Evolutionary conservation across 106 monocot genomes (phyloP), one percentile per base, ranked within the genome.

Genomic region (Platanthera zijinensis): DNA sequence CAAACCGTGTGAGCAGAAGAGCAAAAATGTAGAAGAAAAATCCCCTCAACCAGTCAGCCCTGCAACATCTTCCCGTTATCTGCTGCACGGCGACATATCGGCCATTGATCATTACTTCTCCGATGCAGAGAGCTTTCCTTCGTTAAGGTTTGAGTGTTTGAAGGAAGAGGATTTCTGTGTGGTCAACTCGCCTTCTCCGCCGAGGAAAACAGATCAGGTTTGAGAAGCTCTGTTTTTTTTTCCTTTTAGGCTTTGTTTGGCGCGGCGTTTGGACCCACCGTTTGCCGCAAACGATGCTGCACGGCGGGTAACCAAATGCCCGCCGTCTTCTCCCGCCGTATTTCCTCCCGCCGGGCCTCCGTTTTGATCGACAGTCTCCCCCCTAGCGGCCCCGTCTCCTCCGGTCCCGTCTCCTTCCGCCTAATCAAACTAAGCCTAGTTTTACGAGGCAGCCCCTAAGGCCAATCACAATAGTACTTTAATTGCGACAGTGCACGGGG

Each of bases 41-140:
- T 30, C 66, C 25, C 50, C 53, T 8, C 13, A 59, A 21, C 18
- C 48, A 11, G 8, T 50, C 21, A 80, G 80, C 68, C 80, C 80
- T n/a, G 80, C 80, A 0, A 75, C 52, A 22, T 80, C 80, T 30
- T 74, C 52, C 10, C 52, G 80, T 0, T 75, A 75, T 19, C 74
- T 80, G 7, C 39, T 80, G 52, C 25, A 73, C 9, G 30, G 10
- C 15, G 30, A n/a, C 2, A 22, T 30, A 2, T 12, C 74, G 10
- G 7, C 12, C 11, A 51, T 19, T 62, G 28, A 63, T 10, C 67
- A 67, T 11, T 39, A 67, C 7, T 67, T 75, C 49, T 22, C 51
- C 3, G 74, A 51, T 7, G 5, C 74, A 8, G 53, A 74, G 25
- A 28, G 9, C 28, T 1, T 74, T 52, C 14, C 21, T 52, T 9